Evolutionary conservation across 2,329 filamentous ascomycete genomes (phyloP), one percentile per base, ranked within the genome.

Genomic region (Apiospora kogelbergensis): DNA sequence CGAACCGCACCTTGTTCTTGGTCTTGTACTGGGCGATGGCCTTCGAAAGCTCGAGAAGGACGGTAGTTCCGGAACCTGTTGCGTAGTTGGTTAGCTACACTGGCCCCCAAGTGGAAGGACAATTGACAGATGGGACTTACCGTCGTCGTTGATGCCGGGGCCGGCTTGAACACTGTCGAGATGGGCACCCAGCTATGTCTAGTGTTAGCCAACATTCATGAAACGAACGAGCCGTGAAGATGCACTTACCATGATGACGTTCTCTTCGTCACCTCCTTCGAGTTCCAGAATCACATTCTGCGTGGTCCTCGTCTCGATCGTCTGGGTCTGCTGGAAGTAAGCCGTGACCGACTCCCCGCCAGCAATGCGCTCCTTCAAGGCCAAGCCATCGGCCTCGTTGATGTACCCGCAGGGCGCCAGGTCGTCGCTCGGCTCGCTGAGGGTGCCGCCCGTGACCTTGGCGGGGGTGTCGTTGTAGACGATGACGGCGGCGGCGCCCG

Each of bases 281-380:
- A 83, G 85, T 73, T 85, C 69, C 24, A 69, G 68, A 41, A 75
- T 69, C 22, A 75, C 69, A 60, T 74, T 73, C 65, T 71, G 73
- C 15, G 75, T 78, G 20, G 66, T 74, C 26, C 75, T 69, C 10
- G 68, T 72, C 70, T 77, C 73, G 33, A 78, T 69, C 26, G 70
- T 71, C 71, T 83, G 82, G 0, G 80, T 83, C 67, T 83, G 81
- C 71, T 83, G 81, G 72, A 83, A 83, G 69, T 79, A 77, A 7
- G 81, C 80, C 45, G 75, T 71, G 9, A 83, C 67, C 7, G 72
- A 71, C 69, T 84, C 82, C 0, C 84, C 83, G 0, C 76, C 78
- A 20, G 77, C 66, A 5, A 86, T 74, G 7, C 80, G 77, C 15
- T 76, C 77, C 63, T 79, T 80, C 40, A 85, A 77, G 1, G 77